Conservation (phyloP, 2,329 filamentous ascomycete species). For the Leptographium wingfieldii region DNA sequence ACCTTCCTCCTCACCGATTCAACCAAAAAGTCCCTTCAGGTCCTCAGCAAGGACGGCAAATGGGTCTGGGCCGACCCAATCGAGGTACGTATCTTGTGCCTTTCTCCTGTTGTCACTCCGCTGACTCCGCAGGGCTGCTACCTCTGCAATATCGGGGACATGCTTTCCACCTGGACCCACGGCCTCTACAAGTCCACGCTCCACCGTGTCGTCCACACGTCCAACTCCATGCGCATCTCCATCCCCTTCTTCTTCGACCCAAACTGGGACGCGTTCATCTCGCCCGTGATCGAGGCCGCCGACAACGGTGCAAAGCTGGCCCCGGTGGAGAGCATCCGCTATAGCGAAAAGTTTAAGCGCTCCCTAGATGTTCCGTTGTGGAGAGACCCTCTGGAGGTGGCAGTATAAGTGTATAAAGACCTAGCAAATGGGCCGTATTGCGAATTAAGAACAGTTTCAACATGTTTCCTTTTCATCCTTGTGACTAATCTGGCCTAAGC, state of each 20-base stretch:
- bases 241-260: constrained; percentile 44
- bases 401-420: not conserved
- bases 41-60: constrained; percentile 27
- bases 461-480: too few relatives aligned
- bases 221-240: constrained; percentile 20
- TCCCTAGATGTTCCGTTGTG: constrained; percentile 1
- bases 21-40: constrained; percentile 19
- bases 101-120: not conserved
- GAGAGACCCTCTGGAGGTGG: constrained; percentile 1
- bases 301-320: constrained; percentile 21
- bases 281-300: constrained; percentile 25
- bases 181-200: constrained; percentile 35
- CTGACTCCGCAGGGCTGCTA: constrained; percentile 23
- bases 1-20: constrained; percentile 4
- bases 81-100: not conserved
- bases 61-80: constrained; percentile 31
- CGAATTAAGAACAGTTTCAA: too few relatives aligned
- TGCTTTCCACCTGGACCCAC: constrained; percentile 34
- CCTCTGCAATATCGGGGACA: constrained; percentile 40
- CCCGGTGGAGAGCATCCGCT: constrained; percentile 28
- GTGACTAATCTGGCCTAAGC: too few relatives aligned
- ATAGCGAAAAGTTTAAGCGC: constrained; percentile 2
- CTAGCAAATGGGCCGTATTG: too few relatives aligned
- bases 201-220: constrained; percentile 35
- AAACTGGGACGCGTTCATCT: constrained; percentile 26